These are phyloP conservation scores for Diplodia corticola DNA, from an alignment of 2,329 filamentous ascomycete genomes.

Conservation along the genomic window DNA sequence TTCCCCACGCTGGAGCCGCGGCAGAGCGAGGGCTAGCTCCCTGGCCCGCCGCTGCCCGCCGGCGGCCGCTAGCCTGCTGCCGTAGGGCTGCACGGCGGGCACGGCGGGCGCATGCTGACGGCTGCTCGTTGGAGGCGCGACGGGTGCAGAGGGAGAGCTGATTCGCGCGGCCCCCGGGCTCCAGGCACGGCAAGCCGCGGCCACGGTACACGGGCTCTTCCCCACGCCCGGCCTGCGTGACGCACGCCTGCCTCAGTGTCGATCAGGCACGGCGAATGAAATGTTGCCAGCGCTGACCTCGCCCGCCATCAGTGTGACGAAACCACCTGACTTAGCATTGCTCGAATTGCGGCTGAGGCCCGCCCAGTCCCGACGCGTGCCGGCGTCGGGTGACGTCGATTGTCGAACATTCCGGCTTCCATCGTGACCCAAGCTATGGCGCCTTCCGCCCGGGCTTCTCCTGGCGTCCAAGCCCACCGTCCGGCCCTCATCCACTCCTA, in stretches of 20 bases:
- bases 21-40: not conserved
- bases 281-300: conserved; percentile 8
- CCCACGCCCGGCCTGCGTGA: conserved; percentile 20
- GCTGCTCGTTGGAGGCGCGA: not conserved
- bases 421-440: conserved; percentile 19
- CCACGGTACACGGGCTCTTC: conserved; percentile 6
- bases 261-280: conserved; percentile 22
- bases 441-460: conserved; percentile 9
- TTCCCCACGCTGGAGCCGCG: not conserved
- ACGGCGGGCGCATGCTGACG: conserved; percentile 3
- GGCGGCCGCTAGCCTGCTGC: not conserved
- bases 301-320: conserved; percentile 7
- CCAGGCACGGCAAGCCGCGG: conserved; percentile 16
- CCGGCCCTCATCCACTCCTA: not conserved
- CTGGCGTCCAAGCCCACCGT: not conserved
- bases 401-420: conserved; percentile 9
- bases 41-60: conserved; percentile 1
- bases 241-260: conserved; percentile 11
- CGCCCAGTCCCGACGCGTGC: not conserved
- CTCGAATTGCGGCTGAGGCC: not conserved
- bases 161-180: conserved; percentile 4
- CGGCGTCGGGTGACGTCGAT: conserved; percentile 21
- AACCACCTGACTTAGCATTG: conserved; percentile 6
- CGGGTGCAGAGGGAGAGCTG: not conserved
- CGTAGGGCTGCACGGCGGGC: conserved; percentile 7